These are phyloP conservation scores for Lachnellula arida DNA, from an alignment of 2,329 filamentous ascomycete genomes.

Conservation along the genomic window DNA sequence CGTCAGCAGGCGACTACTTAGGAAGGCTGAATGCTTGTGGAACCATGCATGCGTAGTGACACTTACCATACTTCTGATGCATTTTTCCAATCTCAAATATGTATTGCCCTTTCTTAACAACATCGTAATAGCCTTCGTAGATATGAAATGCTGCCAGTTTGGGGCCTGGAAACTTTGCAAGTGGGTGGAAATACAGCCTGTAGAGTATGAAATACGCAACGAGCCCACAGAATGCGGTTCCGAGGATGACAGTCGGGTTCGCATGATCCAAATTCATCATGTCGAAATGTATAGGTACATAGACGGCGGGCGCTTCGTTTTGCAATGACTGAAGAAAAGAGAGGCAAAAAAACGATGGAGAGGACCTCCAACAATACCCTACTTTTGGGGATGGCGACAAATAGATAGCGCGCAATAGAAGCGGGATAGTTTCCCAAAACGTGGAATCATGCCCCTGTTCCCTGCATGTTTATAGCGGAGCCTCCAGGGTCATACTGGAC, in stretches of 20 bases:
- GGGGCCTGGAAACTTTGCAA: constrained; percentile 16
- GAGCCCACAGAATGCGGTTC: not conserved
- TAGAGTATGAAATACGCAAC: not conserved
- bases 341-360: not conserved
- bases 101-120: constrained; percentile 5
- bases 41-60: not conserved
- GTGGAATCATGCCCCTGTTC: not conserved
- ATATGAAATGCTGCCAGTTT: constrained; percentile 14
- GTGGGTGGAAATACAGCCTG: constrained; percentile 13
- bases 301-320: not conserved
- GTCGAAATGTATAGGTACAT: not conserved
- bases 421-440: not conserved
- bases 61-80: constrained; percentile 14
- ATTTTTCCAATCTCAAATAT: constrained; percentile 9
- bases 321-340: not conserved
- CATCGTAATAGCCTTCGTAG: constrained; percentile 14
- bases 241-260: not conserved
- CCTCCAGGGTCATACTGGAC: not conserved
- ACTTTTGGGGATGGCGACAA: not conserved
- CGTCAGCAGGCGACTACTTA: not conserved
- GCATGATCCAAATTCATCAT: not conserved
- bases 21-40: too few species aligned
- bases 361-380: not conserved
- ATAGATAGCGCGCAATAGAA: not conserved
- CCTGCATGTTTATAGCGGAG: not conserved